phyloP scores from a whole-genome alignment of 352 stramenopile genomes.

The Pythium utonaiense region DNA sequence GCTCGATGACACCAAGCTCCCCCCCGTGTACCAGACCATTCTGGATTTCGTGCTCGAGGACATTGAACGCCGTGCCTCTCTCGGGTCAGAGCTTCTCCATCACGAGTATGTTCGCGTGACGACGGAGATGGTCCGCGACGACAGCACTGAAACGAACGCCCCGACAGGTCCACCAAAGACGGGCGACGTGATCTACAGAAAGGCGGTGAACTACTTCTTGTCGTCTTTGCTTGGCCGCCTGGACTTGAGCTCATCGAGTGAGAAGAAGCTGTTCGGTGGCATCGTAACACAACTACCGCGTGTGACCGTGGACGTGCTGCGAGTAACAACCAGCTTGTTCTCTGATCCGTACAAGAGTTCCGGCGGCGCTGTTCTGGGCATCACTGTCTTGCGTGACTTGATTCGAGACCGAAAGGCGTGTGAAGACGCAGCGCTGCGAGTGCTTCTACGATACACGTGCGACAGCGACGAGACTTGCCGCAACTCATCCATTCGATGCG shows the following conservation, averaged over 20 bases:
- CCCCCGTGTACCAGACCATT: conserved; percentile 61
- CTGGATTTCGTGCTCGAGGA: conserved; percentile 67
- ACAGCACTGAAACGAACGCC: not conserved
- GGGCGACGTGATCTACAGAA: conserved; percentile 34
- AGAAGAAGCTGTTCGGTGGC: conserved; percentile 67
- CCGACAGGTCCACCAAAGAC: conserved; percentile 4
- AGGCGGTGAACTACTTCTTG: conserved; percentile 53
- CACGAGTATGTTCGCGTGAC: conserved; percentile 64
- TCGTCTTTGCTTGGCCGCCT: conserved; percentile 35
- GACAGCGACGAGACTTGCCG: conserved; percentile 63
- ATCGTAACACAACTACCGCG: conserved; percentile 54
- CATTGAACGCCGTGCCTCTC: conserved; percentile 38
- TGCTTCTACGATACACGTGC: conserved; percentile 73
- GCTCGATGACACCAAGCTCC: conserved; percentile 30
- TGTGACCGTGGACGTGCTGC: conserved; percentile 57
- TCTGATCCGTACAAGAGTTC: conserved; percentile 30
- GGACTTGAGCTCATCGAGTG: conserved; percentile 51
- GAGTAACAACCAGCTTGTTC: conserved; percentile 45
- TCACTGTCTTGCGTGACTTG: conserved; percentile 68
- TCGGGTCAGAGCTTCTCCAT: conserved; percentile 52
- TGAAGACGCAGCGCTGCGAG: conserved; percentile 39
- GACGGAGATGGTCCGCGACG: conserved; percentile 10
- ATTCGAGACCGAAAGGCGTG: conserved; percentile 61
- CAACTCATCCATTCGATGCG: conserved; percentile 67
- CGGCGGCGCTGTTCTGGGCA: conserved; percentile 58